phyloP scores from a whole-genome alignment of 805 yeast genomes.

The Metschnikowia lochheadii region DNA sequence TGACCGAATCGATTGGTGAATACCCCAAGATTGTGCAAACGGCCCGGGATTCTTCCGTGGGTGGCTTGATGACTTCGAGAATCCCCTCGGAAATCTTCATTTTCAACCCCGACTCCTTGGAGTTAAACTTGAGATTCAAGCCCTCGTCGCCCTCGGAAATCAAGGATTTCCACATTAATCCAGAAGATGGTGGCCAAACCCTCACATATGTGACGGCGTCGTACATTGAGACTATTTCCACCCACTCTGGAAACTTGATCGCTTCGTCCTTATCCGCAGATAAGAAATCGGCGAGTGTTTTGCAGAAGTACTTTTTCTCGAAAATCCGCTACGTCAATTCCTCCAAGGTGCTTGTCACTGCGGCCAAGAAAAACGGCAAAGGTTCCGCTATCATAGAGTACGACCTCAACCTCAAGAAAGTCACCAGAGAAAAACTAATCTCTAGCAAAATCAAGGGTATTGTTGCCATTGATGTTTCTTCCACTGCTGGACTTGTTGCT shows the following conservation, averaged over 20 bases:
- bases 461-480: constrained; percentile 46
- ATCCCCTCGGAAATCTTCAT: constrained; percentile 61
- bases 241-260: constrained; percentile 41
- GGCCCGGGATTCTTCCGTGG: constrained; percentile 55
- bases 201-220: constrained; percentile 59
- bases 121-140: constrained; percentile 49
- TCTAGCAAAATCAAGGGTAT: constrained; percentile 52
- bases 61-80: constrained; percentile 66
- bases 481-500: constrained; percentile 42
- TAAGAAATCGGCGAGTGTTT: constrained; percentile 18
- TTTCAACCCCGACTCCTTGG: constrained; percentile 53
- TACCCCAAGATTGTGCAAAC: constrained; percentile 62
- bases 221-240: constrained; percentile 48
- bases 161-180: constrained; percentile 64
- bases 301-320: constrained; percentile 30
- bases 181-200: constrained; percentile 52
- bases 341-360: constrained; percentile 31
- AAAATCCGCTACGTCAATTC: constrained; percentile 42
- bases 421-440: constrained; percentile 40
- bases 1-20: constrained; percentile 37
- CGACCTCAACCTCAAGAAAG: constrained; percentile 38
- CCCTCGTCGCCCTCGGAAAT: constrained; percentile 48
- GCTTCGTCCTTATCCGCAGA: constrained; percentile 22
- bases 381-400: constrained; percentile 43
- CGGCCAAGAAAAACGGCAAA: constrained; percentile 26